Evolutionary conservation across 208 protist genomes (phyloP).

Genomic region (Novymonas esmeraldas): DNA sequence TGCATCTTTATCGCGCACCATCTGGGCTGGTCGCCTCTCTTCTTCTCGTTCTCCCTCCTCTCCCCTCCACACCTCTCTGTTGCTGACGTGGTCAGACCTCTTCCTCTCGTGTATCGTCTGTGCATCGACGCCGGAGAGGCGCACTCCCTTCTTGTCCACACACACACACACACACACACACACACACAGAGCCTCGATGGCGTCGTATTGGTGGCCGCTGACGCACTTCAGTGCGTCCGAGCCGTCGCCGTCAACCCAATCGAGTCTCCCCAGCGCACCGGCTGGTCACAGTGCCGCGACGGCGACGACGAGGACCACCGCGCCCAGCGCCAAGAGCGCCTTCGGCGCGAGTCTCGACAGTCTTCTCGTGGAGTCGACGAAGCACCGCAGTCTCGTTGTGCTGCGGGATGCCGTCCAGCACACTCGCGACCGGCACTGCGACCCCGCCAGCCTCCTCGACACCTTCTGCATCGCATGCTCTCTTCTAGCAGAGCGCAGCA

Average conservation of each 20-base stretch:
- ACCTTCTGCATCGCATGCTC: slow-evolving; percentile 62
- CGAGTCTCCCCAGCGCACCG: background rate
- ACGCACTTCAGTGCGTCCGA: background rate
- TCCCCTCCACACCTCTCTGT: background rate
- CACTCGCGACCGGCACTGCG: slow-evolving; percentile 46
- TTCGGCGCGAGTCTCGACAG: slow-evolving; percentile 60
- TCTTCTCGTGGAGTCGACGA: slow-evolving; percentile 54
- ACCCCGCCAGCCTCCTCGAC: slow-evolving; percentile 51
- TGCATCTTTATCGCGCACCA: too few species aligned
- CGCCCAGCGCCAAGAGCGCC: slow-evolving; percentile 22
- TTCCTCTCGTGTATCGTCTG: too few species aligned
- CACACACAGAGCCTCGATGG: slow-evolving; percentile 5
- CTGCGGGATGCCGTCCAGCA: slow-evolving; percentile 61
- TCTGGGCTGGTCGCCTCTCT: too few species aligned
- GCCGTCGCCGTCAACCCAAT: background rate
- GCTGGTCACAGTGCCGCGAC: background rate
- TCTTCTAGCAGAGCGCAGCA: slow-evolving; percentile 28
- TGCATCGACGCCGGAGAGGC: too few species aligned
- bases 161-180: background rate
- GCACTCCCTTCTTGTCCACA: background rate
- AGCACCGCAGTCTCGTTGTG: slow-evolving; percentile 41
- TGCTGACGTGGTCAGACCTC: too few species aligned
- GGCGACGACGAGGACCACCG: background rate
- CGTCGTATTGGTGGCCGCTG: slow-evolving; percentile 36
- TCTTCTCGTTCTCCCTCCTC: background rate